A percentile compares a stretch with the other conserved stretches of the same genome.
Evolutionary conservation across 2,329 filamentous ascomycete species (phyloP).

Genomic region (Chaetomium olivaceum): DNA sequence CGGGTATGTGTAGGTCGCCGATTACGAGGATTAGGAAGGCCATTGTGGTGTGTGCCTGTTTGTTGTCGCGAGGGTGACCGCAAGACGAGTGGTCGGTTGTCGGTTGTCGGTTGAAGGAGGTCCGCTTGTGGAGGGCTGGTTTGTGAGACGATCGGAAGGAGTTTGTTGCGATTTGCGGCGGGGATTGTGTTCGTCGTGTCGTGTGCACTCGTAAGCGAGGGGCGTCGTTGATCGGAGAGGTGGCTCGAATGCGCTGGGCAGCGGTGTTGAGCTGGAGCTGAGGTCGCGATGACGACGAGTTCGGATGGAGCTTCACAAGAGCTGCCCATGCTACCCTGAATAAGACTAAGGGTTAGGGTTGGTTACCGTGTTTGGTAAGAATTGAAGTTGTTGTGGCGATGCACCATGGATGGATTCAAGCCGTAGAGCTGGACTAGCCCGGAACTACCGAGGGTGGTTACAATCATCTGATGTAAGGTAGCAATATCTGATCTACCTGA

Average conservation of each 20-base stretch:
- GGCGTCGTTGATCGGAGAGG: background rate
- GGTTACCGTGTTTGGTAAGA: no score
- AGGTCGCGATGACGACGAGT: slow-evolving; percentile 10
- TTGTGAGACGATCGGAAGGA: background rate
- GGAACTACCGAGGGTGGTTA: no score
- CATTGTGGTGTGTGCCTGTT: slow-evolving; percentile 55
- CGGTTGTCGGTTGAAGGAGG: background rate
- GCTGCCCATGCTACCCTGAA: background rate
- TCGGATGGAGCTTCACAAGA: background rate
- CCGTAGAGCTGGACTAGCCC: no score
- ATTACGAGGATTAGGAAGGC: slow-evolving; percentile 89
- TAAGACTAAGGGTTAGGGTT: slow-evolving; percentile 16
- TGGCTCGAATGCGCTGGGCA: background rate
- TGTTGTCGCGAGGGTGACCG: background rate
- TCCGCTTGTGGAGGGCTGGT: background rate
- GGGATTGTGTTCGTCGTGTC: background rate
- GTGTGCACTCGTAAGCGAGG: background rate
- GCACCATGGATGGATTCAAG: no score
- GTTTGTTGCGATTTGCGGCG: background rate
- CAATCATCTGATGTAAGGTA: no score
- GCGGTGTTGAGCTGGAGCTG: background rate
- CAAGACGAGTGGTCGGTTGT: background rate
- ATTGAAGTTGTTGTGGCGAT: no score
- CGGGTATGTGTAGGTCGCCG: slow-evolving; percentile 90
- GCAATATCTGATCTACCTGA: no score